phyloP scores from a whole-genome alignment of 2,329 filamentous ascomycete species.

The Epichloe festucae region DNA sequence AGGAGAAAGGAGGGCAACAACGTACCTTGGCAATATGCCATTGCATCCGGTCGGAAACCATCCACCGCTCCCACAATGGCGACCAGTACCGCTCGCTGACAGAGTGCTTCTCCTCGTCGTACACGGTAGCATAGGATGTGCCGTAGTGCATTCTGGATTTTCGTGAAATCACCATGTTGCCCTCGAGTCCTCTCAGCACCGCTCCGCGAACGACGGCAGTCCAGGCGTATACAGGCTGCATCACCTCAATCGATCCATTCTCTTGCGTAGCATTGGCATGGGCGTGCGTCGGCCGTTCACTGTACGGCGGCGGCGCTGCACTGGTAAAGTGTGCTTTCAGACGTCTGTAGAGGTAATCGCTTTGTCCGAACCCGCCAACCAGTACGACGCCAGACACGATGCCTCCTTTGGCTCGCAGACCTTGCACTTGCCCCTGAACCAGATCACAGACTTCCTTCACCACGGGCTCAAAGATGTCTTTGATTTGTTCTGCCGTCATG shows the following conservation, averaged over 20 bases:
- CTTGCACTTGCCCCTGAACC: slow-evolving; percentile 53
- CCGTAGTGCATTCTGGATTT: slow-evolving; percentile 68
- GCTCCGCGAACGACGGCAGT: slow-evolving; percentile 69
- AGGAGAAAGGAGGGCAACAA: slow-evolving; percentile 5
- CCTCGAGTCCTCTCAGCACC: slow-evolving; percentile 61
- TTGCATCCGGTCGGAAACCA: slow-evolving; percentile 73
- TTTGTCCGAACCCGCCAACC: slow-evolving; percentile 72
- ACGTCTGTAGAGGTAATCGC: slow-evolving; percentile 59
- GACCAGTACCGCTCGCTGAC: slow-evolving; percentile 67
- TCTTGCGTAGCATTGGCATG: slow-evolving; percentile 32
- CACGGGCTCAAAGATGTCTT: slow-evolving; percentile 63
- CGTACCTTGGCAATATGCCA: slow-evolving; percentile 70
- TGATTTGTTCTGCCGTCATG: slow-evolving; percentile 56
- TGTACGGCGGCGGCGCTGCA: slow-evolving; percentile 48
- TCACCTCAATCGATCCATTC: slow-evolving; percentile 55
- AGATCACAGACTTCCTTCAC: slow-evolving; percentile 57
- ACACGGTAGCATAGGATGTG: slow-evolving; percentile 69
- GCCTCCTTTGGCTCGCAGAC: slow-evolving; percentile 46
- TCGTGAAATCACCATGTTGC: slow-evolving; percentile 65
- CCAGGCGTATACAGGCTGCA: slow-evolving; percentile 74
- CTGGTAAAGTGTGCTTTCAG: slow-evolving; percentile 56
- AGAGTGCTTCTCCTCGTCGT: slow-evolving; percentile 62
- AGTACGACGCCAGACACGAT: slow-evolving; percentile 63
- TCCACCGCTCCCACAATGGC: slow-evolving; percentile 69
- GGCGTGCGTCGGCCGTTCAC: slow-evolving; percentile 56